These are phyloP conservation scores for Chlamydomonas eustigma DNA, from an alignment of 139 green algal genomes.

Conservation along the genomic window DNA sequence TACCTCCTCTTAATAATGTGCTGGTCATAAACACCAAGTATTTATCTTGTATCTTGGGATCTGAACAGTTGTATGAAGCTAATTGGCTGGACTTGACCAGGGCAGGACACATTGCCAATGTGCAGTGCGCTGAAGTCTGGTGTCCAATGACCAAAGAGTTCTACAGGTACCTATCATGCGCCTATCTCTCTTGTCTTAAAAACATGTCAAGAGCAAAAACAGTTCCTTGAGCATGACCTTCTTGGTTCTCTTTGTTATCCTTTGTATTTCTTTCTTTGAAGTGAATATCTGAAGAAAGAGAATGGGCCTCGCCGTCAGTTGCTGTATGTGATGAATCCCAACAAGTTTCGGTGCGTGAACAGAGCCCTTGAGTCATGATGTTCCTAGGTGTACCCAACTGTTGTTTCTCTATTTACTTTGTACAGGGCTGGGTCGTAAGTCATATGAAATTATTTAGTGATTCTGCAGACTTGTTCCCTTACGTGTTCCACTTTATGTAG, in stretches of 20 bases:
- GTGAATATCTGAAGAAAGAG: conserved; percentile 88
- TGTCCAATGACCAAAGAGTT: conserved; percentile 95
- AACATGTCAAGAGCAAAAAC: too few species aligned
- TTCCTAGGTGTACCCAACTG: too few species aligned
- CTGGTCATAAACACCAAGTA: not conserved
- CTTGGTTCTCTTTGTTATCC: not conserved
- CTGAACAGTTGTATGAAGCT: conserved; percentile 95
- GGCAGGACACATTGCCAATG: conserved; percentile 95
- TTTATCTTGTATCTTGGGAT: not conserved
- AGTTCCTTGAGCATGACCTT: too few species aligned
- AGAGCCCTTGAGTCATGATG: too few species aligned
- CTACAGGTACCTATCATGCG: too few species aligned
- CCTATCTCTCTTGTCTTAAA: too few species aligned
- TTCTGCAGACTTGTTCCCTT: not conserved
- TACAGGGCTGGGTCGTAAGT: too few species aligned
- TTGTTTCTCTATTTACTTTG: too few species aligned
- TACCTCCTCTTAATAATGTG: too few species aligned
- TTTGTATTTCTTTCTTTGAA: conserved; percentile 6
- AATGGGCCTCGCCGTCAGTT: conserved; percentile 41
- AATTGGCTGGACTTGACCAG: conserved; percentile 98
- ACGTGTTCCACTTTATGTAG: conserved; percentile 42
- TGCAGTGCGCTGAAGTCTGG: conserved; percentile 98
- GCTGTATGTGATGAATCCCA: conserved; percentile 98
- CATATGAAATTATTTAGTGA: too few species aligned
- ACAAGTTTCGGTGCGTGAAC: conserved; percentile 63